These are phyloP conservation scores for Miscanthus lutarioriparius DNA, from an alignment of 176 grass and related monocot genomes.

Conservation along the genomic window DNA sequence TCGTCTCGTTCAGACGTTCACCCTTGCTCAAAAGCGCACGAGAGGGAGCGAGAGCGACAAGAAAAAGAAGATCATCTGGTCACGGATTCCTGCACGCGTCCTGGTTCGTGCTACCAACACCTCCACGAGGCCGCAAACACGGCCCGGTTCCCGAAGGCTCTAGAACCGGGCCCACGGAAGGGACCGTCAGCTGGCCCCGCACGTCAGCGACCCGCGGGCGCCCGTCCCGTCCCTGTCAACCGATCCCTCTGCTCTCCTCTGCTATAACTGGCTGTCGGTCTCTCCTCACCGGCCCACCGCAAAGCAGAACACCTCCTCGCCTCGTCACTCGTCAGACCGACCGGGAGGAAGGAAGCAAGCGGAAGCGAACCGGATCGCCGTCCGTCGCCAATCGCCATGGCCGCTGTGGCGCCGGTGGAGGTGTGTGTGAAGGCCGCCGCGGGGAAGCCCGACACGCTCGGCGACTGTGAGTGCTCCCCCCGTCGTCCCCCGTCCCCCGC, in stretches of 20 bases:
- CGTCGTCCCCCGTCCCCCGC: neutral
- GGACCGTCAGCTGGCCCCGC: neutral
- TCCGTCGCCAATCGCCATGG: conserved; percentile 44
- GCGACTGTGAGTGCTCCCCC: conserved; percentile 54
- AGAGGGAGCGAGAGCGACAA: no score
- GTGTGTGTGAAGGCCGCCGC: conserved; percentile 73
- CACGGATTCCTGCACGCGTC: no score
- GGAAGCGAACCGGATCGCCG: neutral
- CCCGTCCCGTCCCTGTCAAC: neutral
- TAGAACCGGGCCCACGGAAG: neutral
- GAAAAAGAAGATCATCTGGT: no score
- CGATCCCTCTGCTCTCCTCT: neutral
- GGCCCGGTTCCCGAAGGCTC: conserved; percentile 7
- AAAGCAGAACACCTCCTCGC: neutral
- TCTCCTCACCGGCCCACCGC: neutral
- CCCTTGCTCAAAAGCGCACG: no score
- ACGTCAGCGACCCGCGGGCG: neutral
- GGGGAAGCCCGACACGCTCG: conserved; percentile 60
- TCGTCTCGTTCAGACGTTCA: no score
- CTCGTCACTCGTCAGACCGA: neutral
- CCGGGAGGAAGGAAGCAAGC: no score
- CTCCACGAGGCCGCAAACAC: neutral
- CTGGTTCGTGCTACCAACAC: neutral
- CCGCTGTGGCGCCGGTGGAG: conserved; percentile 34
- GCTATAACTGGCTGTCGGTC: neutral